Conservation (phyloP, 1,284 basidiomycete species). For the Tranzscheliella williamsii region DNA sequence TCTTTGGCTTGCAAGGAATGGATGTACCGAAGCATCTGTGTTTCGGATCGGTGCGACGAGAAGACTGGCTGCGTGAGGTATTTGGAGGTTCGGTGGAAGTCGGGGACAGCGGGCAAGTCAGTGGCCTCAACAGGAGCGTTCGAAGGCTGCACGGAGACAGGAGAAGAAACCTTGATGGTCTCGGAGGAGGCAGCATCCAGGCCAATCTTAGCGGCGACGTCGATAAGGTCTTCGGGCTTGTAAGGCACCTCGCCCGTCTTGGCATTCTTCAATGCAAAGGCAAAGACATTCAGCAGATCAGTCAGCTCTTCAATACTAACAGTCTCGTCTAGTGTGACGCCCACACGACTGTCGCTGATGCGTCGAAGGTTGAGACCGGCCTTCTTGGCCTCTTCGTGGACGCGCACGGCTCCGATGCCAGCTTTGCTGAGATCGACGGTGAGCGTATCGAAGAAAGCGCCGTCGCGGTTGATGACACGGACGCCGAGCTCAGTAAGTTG, state of each 20-base stretch:
- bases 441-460: constrained; percentile 86
- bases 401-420: constrained; percentile 68
- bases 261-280: constrained; percentile 62
- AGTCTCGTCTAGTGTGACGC: constrained; percentile 91
- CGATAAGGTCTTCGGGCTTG: constrained; percentile 45
- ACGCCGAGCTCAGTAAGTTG: constrained; percentile 76
- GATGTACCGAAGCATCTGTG: constrained; percentile 89
- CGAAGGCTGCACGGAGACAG: constrained; percentile 14
- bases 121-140: constrained; percentile 15
- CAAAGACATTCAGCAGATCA: constrained; percentile 80
- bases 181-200: constrained; percentile 43
- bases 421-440: constrained; percentile 77
- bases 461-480: constrained; percentile 64
- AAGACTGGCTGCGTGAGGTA: constrained; percentile 88
- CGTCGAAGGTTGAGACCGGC: constrained; percentile 81
- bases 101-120: constrained; percentile 50
- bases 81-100: constrained; percentile 72
- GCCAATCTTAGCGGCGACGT: constrained; percentile 36
- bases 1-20: constrained; percentile 92
- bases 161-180: constrained; percentile 36
- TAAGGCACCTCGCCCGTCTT: constrained; percentile 55
- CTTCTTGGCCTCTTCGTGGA: constrained; percentile 73
- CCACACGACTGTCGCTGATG: constrained; percentile 77
- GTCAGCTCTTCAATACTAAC: constrained; percentile 70
- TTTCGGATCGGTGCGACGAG: constrained; percentile 88